A percentile compares a stretch with the other conserved stretches of the same genome.
Evolutionary conservation across 1,284 basidiomycete genomes (phyloP).

Genomic region (Schizophyllum commune): DNA sequence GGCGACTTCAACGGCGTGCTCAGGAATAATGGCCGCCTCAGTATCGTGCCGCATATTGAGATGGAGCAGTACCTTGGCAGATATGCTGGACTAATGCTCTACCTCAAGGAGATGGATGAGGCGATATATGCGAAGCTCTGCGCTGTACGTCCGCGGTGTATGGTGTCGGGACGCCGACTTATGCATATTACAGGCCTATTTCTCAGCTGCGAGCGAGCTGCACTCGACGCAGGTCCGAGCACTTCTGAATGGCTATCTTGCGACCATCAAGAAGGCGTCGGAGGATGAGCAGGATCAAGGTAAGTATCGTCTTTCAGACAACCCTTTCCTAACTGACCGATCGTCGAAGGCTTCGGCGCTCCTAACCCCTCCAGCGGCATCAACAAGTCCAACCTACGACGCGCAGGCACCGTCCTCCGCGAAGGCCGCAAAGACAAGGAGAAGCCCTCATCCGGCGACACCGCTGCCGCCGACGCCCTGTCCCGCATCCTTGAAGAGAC

Average conservation of each 20-base stretch:
- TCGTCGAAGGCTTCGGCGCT: not conserved
- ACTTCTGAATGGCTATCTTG: conserved; percentile 55
- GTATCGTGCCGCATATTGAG: conserved; percentile 55
- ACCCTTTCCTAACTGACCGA: not conserved
- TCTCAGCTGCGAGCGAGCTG: conserved; percentile 75
- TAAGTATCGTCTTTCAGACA: conserved; percentile 18
- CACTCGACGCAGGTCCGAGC: conserved; percentile 76
- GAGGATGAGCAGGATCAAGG: conserved; percentile 69
- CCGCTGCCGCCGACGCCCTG: conserved; percentile 68
- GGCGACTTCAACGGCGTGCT: conserved; percentile 51
- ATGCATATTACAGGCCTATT: conserved; percentile 61
- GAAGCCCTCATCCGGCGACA: conserved; percentile 42
- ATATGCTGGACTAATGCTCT: conserved; percentile 88
- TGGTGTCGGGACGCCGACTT: conserved; percentile 1
- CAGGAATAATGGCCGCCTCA: conserved; percentile 34
- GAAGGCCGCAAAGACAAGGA: conserved; percentile 55
- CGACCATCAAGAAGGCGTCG: conserved; percentile 53
- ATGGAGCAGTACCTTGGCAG: conserved; percentile 80
- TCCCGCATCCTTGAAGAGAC: conserved; percentile 71
- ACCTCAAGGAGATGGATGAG: conserved; percentile 94
- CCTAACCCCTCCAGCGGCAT: conserved; percentile 11
- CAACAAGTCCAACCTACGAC: conserved; percentile 51
- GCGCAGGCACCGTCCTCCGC: conserved; percentile 73
- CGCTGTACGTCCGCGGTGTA: conserved; percentile 48
- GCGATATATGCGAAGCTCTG: conserved; percentile 77